These are phyloP conservation scores for Chlorella ohadii DNA, from an alignment of 139 green algal genomes.

Conservation along the genomic window DNA sequence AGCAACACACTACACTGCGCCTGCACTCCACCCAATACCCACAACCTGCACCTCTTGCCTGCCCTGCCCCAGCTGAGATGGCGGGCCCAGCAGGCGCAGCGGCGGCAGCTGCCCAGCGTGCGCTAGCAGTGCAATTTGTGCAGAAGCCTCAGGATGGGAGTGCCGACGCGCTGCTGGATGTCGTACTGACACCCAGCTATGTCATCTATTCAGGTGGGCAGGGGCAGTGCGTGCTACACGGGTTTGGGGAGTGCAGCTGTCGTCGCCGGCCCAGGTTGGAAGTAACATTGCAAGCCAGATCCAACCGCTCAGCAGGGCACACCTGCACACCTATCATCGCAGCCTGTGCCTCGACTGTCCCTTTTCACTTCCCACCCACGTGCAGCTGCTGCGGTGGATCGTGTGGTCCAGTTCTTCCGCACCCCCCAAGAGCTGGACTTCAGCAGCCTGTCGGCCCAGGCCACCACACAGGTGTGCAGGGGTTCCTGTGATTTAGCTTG, in stretches of 20 bases:
- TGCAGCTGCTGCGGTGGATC: conserved; percentile 55
- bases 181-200: conserved; percentile 78
- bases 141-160: conserved; percentile 75
- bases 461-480: conserved; percentile 10
- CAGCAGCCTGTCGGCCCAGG: conserved; percentile 11
- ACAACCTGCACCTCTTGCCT: no score
- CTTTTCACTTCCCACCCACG: background rate
- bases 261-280: no score
- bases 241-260: no score
- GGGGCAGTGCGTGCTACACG: no score
- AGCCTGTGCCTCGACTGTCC: background rate
- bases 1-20: no score
- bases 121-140: conserved; percentile 57
- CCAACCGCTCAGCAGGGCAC: no score
- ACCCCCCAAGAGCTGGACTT: conserved; percentile 39
- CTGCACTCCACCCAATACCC: no score
- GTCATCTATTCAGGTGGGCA: conserved; percentile 72
- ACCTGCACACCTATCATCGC: no score
- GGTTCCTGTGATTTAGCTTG: no score
- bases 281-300: no score
- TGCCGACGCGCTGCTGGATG: conserved; percentile 62
- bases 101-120: conserved; percentile 5
- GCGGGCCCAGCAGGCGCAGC: background rate
- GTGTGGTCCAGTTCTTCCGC: conserved; percentile 82
- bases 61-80: background rate